Evolutionary conservation across 78 protist species (phyloP), one percentile per base, ranked within the genome.

Genomic region (Monosiga brevicollis): DNA sequence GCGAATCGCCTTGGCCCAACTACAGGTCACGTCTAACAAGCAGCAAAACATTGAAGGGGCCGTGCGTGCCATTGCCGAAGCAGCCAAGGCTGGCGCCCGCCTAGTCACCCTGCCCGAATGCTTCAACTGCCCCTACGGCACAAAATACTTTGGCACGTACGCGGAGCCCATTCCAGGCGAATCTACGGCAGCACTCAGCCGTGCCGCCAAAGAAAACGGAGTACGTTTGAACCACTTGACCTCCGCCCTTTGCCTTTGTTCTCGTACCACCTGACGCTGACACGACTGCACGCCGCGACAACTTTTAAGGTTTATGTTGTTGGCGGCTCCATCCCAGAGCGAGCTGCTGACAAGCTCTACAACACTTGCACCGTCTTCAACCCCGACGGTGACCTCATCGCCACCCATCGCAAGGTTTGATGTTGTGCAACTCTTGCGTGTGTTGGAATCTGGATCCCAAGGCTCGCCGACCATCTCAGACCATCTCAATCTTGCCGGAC

Each of bases 281-380:
- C 42, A 55, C 24, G 6, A 23, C 1, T 55, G 72, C 34, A 32
- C 89, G n/a, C n/a, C n/a, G n/a, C n/a, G 32, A 1, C 73, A 39
- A 84, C 71, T n/a, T 22, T 10, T 37, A 25, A 41, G 62, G 88
- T 91, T 24, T 88, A 43, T 78, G 38, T 93, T 24, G 83, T 96
- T 38, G 97, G 92, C 25, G 99, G 99, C 29, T 88, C 95, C 24
- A 90, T 96, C 34, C 94, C 97, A 34, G 98, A 96, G 82, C 2
- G 42, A 1, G 82, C 36, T 26, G 86, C 32, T 6, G 80, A 78
- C 62, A 86, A 91, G 78, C 82, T 93, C 38, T 97, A 87, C 94
- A 97, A 97, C 86, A 91, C 95, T 23, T 73, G 90, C 42, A 34
- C 79, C 25, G 83, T 89, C 1, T 91, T 84, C 79, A 81, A 82